A percentile compares a stretch with the other conserved stretches of the same genome.
Evolutionary conservation across 106 monocot species (phyloP).

Genomic region (Allium cepa): DNA sequence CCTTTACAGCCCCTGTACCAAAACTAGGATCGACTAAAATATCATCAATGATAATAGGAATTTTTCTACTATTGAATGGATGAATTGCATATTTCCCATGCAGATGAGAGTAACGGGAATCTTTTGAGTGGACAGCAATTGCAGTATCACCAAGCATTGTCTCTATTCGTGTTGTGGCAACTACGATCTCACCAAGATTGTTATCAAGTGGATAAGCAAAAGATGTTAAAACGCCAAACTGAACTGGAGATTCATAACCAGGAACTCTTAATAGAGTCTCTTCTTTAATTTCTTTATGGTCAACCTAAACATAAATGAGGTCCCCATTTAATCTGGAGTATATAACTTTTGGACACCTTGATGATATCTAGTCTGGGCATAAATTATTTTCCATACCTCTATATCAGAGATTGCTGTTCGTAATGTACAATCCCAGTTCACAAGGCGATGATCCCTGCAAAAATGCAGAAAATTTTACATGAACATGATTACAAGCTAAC

Average conservation of each 20-base stretch:
- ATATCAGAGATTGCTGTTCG: constrained; percentile 97
- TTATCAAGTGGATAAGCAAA: constrained; percentile 91
- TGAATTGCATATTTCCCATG: constrained; percentile 90
- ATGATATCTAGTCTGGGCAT: neutral
- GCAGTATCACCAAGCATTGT: constrained; percentile 99
- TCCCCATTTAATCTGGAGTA: neutral
- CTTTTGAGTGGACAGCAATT: constrained; percentile 86
- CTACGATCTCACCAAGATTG: constrained; percentile 77
- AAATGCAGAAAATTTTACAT: neutral
- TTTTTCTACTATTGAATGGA: constrained; percentile 80
- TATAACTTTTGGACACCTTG: too few relatives aligned
- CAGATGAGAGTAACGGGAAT: constrained; percentile 65
- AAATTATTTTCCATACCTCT: constrained; percentile 43
- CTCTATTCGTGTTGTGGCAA: constrained; percentile 95
- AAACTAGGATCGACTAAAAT: constrained; percentile 76
- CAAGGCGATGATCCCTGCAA: constrained; percentile 82
- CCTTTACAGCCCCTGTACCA: constrained; percentile 99
- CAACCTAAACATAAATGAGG: constrained; percentile 45
- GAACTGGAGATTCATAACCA: constrained; percentile 57
- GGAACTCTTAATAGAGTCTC: constrained; percentile 67
- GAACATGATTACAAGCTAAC: neutral
- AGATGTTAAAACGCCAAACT: constrained; percentile 78
- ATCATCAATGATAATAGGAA: constrained; percentile 86
- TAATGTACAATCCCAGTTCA: constrained; percentile 97
- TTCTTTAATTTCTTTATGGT: constrained; percentile 78